Conservation (phyloP, 148 eudicot species). For the Tetragonia tetragonoides region DNA sequence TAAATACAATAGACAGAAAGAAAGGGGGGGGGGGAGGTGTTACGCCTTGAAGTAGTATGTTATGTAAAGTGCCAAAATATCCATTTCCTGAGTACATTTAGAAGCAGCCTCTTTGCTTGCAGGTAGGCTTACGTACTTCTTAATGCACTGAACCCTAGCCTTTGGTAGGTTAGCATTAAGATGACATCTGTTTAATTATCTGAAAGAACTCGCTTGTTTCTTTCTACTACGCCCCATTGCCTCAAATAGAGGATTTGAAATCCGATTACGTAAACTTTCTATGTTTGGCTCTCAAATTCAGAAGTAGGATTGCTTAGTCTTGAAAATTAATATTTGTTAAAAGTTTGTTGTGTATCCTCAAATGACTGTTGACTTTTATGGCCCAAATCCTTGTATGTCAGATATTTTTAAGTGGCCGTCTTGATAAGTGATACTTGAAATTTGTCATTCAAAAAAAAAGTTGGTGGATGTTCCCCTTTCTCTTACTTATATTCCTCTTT, state of each 20-base stretch:
- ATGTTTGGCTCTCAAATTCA: neutral
- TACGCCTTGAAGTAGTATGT: neutral
- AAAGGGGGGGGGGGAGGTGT: neutral
- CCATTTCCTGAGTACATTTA: neutral
- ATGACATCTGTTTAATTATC: too few relatives aligned
- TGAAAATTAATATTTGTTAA: neutral
- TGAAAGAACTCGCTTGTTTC: neutral
- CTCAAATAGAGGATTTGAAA: neutral
- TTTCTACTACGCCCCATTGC: neutral
- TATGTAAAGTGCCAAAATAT: neutral
- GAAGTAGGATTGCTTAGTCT: neutral
- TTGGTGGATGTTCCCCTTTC: neutral
- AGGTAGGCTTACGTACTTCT: neutral
- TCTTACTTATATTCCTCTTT: conserved; percentile 2
- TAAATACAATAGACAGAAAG: neutral
- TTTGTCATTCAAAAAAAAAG: conserved; percentile 10
- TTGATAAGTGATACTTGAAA: neutral
- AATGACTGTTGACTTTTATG: neutral
- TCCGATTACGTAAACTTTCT: neutral
- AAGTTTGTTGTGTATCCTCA: neutral
- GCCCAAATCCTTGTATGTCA: neutral
- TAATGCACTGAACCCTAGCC: neutral
- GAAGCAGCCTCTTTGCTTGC: neutral
- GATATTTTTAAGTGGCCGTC: neutral
- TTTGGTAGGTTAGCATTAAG: neutral